Evolutionary conservation across 495 filamentous ascomycete species (phyloP).

Genomic region (Cercophora scortea): DNA sequence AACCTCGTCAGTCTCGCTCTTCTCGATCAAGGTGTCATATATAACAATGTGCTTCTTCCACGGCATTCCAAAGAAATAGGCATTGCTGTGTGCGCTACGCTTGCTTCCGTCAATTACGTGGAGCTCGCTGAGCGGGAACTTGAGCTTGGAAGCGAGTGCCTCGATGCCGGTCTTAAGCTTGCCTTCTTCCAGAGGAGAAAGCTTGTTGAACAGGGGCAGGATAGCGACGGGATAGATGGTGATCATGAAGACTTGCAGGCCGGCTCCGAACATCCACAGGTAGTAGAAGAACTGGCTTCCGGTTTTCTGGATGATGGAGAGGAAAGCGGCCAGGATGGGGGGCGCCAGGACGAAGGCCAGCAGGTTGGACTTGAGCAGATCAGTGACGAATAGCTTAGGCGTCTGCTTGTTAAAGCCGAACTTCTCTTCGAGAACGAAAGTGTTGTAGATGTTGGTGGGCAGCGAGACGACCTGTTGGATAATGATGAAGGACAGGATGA

Average conservation of each 20-base stretch:
- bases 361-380: conserved; percentile 85
- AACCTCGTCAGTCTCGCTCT: conserved; percentile 83
- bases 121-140: conserved; percentile 85
- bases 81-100: conserved; percentile 93
- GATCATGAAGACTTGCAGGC: conserved; percentile 84
- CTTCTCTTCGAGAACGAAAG: conserved; percentile 91
- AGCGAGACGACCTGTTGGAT: conserved; percentile 69
- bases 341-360: conserved; percentile 70
- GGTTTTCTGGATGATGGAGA: conserved; percentile 85
- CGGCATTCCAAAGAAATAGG: conserved; percentile 95
- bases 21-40: conserved; percentile 94
- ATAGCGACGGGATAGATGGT: conserved; percentile 95
- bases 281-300: conserved; percentile 95
- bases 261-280: conserved; percentile 85
- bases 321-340: conserved; percentile 82
- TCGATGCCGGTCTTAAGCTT: conserved; percentile 83
- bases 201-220: conserved; percentile 94
- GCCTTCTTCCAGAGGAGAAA: conserved; percentile 84
- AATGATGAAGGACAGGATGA: conserved; percentile 80
- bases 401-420: conserved; percentile 99
- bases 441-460: conserved; percentile 82
- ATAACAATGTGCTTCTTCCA: conserved; percentile 99
- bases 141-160: conserved; percentile 68
- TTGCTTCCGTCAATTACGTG: conserved; percentile 98
- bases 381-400: conserved; percentile 75